These are phyloP conservation scores for Lasiosphaeria miniovina DNA, from an alignment of 495 filamentous ascomycete species.

Conservation along the genomic window DNA sequence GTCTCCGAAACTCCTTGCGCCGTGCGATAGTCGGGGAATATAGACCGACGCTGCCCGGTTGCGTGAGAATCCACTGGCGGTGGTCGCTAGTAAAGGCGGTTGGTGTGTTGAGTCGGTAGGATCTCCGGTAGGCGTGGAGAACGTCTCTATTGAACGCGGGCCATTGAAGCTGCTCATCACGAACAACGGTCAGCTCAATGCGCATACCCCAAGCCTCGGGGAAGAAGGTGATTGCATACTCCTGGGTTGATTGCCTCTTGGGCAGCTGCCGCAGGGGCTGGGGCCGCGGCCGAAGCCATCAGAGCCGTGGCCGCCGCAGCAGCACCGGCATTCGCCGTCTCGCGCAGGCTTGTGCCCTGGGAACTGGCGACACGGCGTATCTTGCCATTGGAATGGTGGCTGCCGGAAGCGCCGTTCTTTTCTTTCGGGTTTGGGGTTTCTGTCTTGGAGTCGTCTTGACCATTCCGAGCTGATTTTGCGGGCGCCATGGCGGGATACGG, in stretches of 20 bases:
- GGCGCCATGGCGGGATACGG: conserved; percentile 32
- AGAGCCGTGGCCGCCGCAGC: conserved; percentile 21
- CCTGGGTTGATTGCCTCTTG: conserved; percentile 28
- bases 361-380: conserved; percentile 45
- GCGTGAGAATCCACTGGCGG: conserved; percentile 68
- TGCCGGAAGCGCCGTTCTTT: conserved; percentile 38
- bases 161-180: conserved; percentile 65
- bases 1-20: conserved; percentile 57
- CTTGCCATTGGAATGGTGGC: conserved; percentile 43
- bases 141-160: conserved; percentile 65
- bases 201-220: neutral
- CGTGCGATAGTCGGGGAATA: conserved; percentile 71
- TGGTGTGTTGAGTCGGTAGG: conserved; percentile 70
- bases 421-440: conserved; percentile 43
- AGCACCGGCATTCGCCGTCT: conserved; percentile 33
- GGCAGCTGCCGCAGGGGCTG: conserved; percentile 10
- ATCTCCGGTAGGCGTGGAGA: conserved; percentile 77
- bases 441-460: conserved; percentile 47
- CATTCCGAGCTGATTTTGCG: conserved; percentile 29
- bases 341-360: conserved; percentile 42
- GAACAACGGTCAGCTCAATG: neutral
- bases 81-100: conserved; percentile 67
- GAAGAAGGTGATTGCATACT: conserved; percentile 19
- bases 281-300: conserved; percentile 16
- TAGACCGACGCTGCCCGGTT: conserved; percentile 63